Conservation (phyloP, 148 eudicot genomes). For the Gaultheria prostrata region DNA sequence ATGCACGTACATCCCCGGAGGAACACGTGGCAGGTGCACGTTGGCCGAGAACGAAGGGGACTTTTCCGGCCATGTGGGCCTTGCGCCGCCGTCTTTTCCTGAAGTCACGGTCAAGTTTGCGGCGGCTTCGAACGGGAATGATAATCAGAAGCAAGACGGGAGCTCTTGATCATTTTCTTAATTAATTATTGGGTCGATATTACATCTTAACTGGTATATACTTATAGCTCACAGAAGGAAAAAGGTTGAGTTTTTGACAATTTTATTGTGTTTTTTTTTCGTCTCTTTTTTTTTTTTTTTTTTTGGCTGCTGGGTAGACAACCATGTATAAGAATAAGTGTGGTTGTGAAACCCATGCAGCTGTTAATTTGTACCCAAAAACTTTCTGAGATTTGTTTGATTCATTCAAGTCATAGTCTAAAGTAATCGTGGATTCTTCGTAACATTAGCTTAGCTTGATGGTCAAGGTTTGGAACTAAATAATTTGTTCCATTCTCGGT, state of each 20-base stretch:
- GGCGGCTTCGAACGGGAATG: not conserved
- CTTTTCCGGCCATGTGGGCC: not conserved
- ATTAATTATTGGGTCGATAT: not conserved
- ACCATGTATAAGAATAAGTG: not conserved
- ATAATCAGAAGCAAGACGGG: not conserved
- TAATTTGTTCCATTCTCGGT: too few relatives aligned
- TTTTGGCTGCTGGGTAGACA: not conserved
- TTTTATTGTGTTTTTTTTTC: too few relatives aligned
- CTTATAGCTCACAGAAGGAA: not conserved
- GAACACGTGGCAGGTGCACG: constrained; percentile 7
- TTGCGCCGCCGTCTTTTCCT: not conserved
- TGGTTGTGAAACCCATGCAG: not conserved
- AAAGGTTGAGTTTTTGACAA: not conserved
- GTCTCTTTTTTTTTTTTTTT: not conserved
- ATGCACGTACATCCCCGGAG: constrained; percentile 16
- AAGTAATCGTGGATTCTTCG: too few relatives aligned
- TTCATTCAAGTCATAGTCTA: not conserved
- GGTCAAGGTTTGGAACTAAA: too few relatives aligned
- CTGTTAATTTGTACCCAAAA: not conserved
- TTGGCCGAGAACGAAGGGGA: constrained; percentile 1
- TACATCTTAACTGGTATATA: not conserved
- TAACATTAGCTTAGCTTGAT: too few relatives aligned
- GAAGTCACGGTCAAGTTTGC: not conserved
- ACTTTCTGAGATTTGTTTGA: not conserved
- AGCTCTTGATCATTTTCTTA: constrained; percentile 9